Evolutionary conservation across 106 monocot genomes (phyloP).

Genomic region (Posidonia australis): DNA sequence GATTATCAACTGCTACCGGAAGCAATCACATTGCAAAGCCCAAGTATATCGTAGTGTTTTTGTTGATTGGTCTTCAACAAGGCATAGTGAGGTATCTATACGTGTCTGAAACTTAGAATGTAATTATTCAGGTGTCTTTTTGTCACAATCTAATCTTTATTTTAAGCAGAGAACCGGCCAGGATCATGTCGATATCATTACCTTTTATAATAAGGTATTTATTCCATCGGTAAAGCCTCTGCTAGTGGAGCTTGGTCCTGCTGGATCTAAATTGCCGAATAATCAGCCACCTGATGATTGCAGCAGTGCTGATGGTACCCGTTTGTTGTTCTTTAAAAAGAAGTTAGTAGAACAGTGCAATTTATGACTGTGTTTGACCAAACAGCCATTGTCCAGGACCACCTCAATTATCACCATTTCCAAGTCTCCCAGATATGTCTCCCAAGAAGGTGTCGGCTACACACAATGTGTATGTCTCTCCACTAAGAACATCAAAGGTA

Average conservation of each 20-base stretch:
- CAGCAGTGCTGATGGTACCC: no score
- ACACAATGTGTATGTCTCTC: conserved; percentile 4
- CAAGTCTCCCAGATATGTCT: conserved; percentile 1
- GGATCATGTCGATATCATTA: conserved; percentile 90
- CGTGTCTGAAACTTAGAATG: no score
- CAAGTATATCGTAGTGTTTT: conserved; percentile 94
- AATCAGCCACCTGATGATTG: no score
- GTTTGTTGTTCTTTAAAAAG: neutral
- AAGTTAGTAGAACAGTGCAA: no score
- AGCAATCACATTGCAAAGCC: conserved; percentile 83
- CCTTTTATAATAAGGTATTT: conserved; percentile 90
- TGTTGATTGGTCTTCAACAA: conserved; percentile 58
- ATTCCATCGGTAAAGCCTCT: conserved; percentile 93
- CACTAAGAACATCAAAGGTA: neutral
- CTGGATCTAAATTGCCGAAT: no score
- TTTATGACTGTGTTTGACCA: no score
- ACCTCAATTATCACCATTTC: neutral
- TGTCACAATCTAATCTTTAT: neutral
- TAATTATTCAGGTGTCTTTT: neutral
- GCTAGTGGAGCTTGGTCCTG: conserved; percentile 64
- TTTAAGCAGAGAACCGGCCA: conserved; percentile 62
- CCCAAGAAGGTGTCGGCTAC: neutral
- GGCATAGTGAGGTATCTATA: conserved; percentile 46
- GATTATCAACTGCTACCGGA: conserved; percentile 85
- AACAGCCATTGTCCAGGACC: no score